phyloP scores from a whole-genome alignment of 1,284 basidiomycete species.

The Vanrija pseudolonga region DNA sequence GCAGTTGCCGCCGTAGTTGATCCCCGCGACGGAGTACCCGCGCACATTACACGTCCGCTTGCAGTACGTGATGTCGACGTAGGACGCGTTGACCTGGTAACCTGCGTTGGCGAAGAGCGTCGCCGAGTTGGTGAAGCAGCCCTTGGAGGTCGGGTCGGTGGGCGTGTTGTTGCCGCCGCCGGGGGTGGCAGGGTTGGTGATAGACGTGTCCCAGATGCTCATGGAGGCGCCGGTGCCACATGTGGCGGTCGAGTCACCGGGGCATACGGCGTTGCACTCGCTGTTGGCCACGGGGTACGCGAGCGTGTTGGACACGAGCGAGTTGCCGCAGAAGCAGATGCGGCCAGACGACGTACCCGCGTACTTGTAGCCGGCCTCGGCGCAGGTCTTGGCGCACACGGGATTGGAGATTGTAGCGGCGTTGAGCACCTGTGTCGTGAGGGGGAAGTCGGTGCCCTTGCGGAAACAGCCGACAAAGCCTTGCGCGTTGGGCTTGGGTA shows the following conservation, averaged over 20 bases:
- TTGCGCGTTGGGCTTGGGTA: neutral
- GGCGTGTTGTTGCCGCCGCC: too few relatives aligned
- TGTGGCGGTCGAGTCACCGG: slow-evolving; percentile 71
- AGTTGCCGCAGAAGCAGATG: slow-evolving; percentile 65
- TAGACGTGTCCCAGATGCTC: too few relatives aligned
- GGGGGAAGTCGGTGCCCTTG: slow-evolving; percentile 67
- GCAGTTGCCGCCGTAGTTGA: too few relatives aligned
- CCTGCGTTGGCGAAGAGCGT: too few relatives aligned
- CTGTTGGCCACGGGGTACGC: slow-evolving; percentile 53
- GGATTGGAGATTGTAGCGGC: slow-evolving; percentile 59
- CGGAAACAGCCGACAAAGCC: slow-evolving; percentile 27
- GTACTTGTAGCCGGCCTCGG: slow-evolving; percentile 36
- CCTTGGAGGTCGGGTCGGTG: too few relatives aligned
- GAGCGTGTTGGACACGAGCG: slow-evolving; percentile 64
- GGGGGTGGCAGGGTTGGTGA: too few relatives aligned
- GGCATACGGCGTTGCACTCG: slow-evolving; percentile 77
- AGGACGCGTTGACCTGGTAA: too few relatives aligned
- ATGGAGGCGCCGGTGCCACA: too few relatives aligned
- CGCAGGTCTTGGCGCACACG: slow-evolving; percentile 53
- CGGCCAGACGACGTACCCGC: slow-evolving; percentile 60
- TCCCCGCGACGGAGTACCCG: too few relatives aligned
- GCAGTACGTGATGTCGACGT: too few relatives aligned
- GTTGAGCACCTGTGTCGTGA: slow-evolving; percentile 64
- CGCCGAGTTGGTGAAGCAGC: too few relatives aligned
- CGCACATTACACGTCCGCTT: too few relatives aligned